A percentile compares a stretch with the other conserved stretches of the same genome.
phyloP scores from a whole-genome alignment of 2,329 filamentous ascomycete genomes.

The Cordyceps fumosorosea region DNA sequence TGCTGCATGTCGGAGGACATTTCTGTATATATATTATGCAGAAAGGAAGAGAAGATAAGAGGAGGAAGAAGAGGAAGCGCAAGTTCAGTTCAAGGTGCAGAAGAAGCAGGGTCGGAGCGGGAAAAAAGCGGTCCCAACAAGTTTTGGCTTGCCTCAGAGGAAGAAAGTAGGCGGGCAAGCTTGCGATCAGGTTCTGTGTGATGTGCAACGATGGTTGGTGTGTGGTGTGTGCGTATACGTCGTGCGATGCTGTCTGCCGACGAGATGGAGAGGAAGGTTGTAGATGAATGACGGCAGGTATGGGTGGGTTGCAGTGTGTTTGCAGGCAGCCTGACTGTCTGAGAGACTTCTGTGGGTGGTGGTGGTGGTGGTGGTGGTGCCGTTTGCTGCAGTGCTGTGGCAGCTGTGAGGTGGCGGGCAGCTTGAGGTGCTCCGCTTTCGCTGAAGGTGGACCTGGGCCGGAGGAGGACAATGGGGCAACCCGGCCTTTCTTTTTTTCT shows the following conservation, averaged over 20 bases:
- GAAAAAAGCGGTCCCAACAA: background rate
- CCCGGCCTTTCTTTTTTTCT: background rate
- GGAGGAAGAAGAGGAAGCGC: background rate
- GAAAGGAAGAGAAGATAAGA: background rate
- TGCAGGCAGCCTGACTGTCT: background rate
- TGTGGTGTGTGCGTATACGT: slow-evolving; percentile 4
- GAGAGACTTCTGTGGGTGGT: background rate
- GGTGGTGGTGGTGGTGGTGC: background rate
- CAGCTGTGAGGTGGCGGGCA: background rate
- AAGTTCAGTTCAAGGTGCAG: background rate
- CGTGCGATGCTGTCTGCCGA: background rate
- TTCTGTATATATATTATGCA: background rate
- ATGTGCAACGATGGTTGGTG: background rate
- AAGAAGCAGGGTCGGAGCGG: background rate
- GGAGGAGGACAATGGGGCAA: background rate
- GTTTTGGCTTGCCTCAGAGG: slow-evolving; percentile 1
- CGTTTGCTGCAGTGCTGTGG: background rate
- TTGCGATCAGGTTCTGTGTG: background rate
- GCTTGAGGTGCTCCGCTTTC: slow-evolving; percentile 3
- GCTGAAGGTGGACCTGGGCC: background rate
- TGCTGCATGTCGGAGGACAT: slow-evolving; percentile 6
- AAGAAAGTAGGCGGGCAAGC: background rate
- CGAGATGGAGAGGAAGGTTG: background rate
- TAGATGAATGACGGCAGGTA: slow-evolving; percentile 5
- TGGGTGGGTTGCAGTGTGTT: background rate